These are phyloP conservation scores for Fusarium pseudograminearum DNA, from an alignment of 2,329 filamentous ascomycete species.

Conservation along the genomic window DNA sequence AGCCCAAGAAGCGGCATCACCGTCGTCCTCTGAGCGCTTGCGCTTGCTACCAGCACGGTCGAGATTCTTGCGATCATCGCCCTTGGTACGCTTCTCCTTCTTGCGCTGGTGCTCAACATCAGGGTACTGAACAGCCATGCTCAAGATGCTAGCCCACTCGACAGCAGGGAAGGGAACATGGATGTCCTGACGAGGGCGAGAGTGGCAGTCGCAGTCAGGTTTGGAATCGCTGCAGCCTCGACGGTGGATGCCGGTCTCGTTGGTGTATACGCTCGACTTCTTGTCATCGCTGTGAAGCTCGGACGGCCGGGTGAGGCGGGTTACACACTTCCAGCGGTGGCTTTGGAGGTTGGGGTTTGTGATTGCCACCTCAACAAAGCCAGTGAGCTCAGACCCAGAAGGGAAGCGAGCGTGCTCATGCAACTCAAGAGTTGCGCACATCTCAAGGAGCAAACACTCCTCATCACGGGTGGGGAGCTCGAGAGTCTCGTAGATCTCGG, in stretches of 20 bases:
- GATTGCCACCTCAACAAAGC: conserved; percentile 69
- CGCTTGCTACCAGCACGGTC: conserved; percentile 55
- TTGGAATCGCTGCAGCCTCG: conserved; percentile 63
- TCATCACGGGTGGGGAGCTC: conserved; percentile 62
- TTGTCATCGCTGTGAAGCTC: conserved; percentile 64
- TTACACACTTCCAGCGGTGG: conserved; percentile 71
- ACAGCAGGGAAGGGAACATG: conserved; percentile 69
- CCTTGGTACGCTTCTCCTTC: conserved; percentile 54
- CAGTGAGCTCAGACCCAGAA: conserved; percentile 69
- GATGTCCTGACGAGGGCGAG: conserved; percentile 61
- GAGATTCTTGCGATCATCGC: conserved; percentile 52
- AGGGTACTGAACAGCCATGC: conserved; percentile 66
- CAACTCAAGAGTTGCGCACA: conserved; percentile 70
- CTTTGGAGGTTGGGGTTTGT: conserved; percentile 65
- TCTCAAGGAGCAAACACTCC: conserved; percentile 69
- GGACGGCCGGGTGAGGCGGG: conserved; percentile 67
- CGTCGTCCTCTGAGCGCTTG: conserved; percentile 57
- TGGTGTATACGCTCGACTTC: conserved; percentile 60
- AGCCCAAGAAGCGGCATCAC: conserved; percentile 56
- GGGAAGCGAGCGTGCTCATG: conserved; percentile 69
- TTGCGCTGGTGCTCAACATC: conserved; percentile 56
- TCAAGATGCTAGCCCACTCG: conserved; percentile 69
- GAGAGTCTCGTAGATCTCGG: conserved; percentile 66
- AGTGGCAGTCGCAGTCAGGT: conserved; percentile 64
- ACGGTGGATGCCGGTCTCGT: conserved; percentile 66